phyloP scores from a whole-genome alignment of 2,329 filamentous ascomycete species.

The Aquanectria penicillioides region DNA sequence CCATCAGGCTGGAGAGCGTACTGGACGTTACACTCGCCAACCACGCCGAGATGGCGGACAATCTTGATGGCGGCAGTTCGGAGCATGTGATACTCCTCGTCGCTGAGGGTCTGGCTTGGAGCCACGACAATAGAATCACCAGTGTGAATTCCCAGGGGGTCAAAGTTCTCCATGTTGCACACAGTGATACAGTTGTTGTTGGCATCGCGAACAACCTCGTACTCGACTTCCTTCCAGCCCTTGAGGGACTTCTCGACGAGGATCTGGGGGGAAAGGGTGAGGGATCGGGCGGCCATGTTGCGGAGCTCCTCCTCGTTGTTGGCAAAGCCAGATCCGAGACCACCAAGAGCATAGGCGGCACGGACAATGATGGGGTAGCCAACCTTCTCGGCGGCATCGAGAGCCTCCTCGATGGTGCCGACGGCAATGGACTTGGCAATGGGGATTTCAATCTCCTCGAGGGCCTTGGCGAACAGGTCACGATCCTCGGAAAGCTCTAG shows the following conservation, averaged over 20 bases:
- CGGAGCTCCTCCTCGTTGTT: conserved; percentile 93
- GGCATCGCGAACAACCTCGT: conserved; percentile 96
- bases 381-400: conserved; percentile 85
- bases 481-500: conserved; percentile 95
- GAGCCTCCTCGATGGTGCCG: conserved; percentile 87
- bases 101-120: conserved; percentile 94
- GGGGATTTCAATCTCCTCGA: conserved; percentile 97
- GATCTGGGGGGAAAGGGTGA: conserved; percentile 95
- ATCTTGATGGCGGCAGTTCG: conserved; percentile 98
- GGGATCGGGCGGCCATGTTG: conserved; percentile 90
- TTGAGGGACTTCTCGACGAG: conserved; percentile 98
- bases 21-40: conserved; percentile 98
- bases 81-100: conserved; percentile 99
- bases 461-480: conserved; percentile 93
- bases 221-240: conserved; percentile 99
- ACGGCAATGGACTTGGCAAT: conserved; percentile 97
- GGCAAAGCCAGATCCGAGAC: conserved; percentile 95
- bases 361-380: conserved; percentile 98
- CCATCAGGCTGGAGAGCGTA: conserved; percentile 97
- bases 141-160: conserved; percentile 96
- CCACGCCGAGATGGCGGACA: conserved; percentile 93
- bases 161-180: conserved; percentile 87
- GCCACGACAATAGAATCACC: conserved; percentile 99
- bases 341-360: conserved; percentile 94
- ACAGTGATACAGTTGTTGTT: conserved; percentile 99